Evolutionary conservation across 495 filamentous ascomycete species (phyloP).

Genomic region (Penicilliopsis zonata): DNA sequence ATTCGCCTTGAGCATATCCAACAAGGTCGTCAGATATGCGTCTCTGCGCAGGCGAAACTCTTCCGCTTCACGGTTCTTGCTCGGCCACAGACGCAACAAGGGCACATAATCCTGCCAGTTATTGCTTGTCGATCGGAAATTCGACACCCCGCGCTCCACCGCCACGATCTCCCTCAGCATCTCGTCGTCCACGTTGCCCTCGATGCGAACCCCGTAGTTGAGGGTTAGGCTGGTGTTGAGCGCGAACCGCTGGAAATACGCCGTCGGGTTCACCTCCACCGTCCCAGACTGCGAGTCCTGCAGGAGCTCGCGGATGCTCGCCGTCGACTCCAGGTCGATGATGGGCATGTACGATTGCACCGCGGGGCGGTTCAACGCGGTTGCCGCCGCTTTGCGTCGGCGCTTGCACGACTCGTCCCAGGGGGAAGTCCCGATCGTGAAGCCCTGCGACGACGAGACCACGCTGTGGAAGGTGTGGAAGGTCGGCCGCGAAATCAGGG

Average conservation of each 20-base stretch:
- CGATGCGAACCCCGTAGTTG: slow-evolving; percentile 54
- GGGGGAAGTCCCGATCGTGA: slow-evolving; percentile 62
- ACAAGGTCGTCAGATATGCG: slow-evolving; percentile 44
- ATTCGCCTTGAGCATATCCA: slow-evolving; percentile 46
- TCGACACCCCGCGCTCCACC: slow-evolving; percentile 50
- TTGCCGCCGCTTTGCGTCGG: slow-evolving; percentile 57
- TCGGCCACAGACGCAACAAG: slow-evolving; percentile 45
- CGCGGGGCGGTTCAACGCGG: slow-evolving; percentile 54
- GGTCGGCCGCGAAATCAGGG: slow-evolving; percentile 57
- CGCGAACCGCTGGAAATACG: slow-evolving; percentile 56
- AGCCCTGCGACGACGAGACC: slow-evolving; percentile 56
- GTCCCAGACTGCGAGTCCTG: slow-evolving; percentile 42
- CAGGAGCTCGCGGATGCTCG: slow-evolving; percentile 53
- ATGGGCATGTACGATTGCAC: slow-evolving; percentile 61
- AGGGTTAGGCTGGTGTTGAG: slow-evolving; percentile 55
- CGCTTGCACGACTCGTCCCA: slow-evolving; percentile 67
- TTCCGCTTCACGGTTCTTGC: slow-evolving; percentile 37
- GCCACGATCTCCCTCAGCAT: slow-evolving; percentile 50
- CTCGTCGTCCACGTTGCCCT: slow-evolving; percentile 44
- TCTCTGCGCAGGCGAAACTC: slow-evolving; percentile 42
- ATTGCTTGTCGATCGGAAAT: slow-evolving; percentile 54
- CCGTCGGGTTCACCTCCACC: slow-evolving; percentile 49
- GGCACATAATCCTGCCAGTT: slow-evolving; percentile 66
- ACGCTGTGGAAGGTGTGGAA: slow-evolving; percentile 65
- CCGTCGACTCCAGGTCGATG: slow-evolving; percentile 54